A percentile compares a stretch with the other conserved stretches of the same genome.
phyloP scores from a whole-genome alignment of 2,329 filamentous ascomycete species.

The Xylariaceae sp. region DNA sequence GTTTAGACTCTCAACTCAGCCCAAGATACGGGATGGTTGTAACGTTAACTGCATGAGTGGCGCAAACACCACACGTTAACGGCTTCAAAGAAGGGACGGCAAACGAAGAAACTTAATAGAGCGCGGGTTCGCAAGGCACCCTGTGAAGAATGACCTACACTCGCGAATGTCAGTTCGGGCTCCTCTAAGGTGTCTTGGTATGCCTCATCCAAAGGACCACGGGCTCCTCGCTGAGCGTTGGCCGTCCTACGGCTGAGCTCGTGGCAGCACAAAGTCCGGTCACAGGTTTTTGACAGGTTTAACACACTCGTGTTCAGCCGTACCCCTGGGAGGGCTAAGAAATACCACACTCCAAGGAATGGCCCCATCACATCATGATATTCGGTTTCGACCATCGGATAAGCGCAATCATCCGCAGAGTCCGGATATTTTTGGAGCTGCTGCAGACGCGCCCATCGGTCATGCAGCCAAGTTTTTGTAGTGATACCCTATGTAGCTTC shows the following conservation, averaged over 20 bases:
- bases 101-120: background rate
- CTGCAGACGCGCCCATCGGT: background rate
- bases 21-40: conserved; percentile 4
- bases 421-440: conserved; percentile 4
- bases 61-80: background rate
- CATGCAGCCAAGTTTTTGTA: conserved; percentile 7
- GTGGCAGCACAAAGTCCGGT: background rate
- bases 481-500: conserved; percentile 10
- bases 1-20: background rate
- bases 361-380: background rate
- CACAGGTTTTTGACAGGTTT: background rate
- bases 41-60: conserved; percentile 17
- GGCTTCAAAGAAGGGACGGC: background rate
- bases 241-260: conserved; percentile 1
- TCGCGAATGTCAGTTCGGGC: background rate
- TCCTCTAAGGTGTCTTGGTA: too few relatives aligned
- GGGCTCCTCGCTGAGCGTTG: background rate
- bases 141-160: background rate
- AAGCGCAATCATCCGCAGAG: conserved; percentile 2
- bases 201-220: background rate
- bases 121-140: background rate
- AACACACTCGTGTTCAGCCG: conserved; percentile 7
- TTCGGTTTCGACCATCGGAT: background rate
- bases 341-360: background rate
- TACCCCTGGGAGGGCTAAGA: conserved; percentile 1